A percentile compares a stretch with the other conserved stretches of the same genome.
phyloP scores from a whole-genome alignment of 306 rosid species.

The Prunus mongolica region DNA sequence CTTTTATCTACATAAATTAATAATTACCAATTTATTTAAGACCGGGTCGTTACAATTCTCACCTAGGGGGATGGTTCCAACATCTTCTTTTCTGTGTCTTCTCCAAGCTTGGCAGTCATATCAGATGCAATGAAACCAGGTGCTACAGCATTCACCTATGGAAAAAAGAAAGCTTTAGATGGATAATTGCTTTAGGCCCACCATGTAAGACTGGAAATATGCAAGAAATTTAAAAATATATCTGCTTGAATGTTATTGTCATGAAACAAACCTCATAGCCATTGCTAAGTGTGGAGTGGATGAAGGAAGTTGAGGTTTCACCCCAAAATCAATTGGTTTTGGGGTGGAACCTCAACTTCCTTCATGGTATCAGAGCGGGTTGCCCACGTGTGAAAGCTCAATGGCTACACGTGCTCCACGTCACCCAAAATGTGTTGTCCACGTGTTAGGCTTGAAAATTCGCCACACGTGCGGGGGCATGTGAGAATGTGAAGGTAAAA shows the following conservation, averaged over 20 bases:
- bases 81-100: conserved; percentile 81
- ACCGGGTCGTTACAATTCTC: conserved; percentile 10
- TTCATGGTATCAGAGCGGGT: too few relatives aligned
- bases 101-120: conserved; percentile 93
- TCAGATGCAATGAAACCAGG: conserved; percentile 98
- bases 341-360: too few relatives aligned
- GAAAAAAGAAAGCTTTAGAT: conserved; percentile 12
- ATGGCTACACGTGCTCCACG: too few relatives aligned
- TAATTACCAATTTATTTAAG: too few relatives aligned
- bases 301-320: too few relatives aligned
- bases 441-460: too few relatives aligned
- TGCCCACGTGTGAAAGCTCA: too few relatives aligned
- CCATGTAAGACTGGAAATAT: background rate
- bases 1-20: too few relatives aligned
- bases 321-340: too few relatives aligned
- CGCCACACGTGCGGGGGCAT: too few relatives aligned
- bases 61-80: conserved; percentile 83
- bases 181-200: background rate
- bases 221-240: background rate
- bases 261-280: background rate
- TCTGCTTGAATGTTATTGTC: background rate
- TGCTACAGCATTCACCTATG: conserved; percentile 89
- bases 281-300: background rate
- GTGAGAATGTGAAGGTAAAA: too few relatives aligned
- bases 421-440: too few relatives aligned